A percentile compares a stretch with the other conserved stretches of the same genome.
Conservation (phyloP, 2,329 filamentous ascomycete genomes). For the Penicillium sp. region DNA sequence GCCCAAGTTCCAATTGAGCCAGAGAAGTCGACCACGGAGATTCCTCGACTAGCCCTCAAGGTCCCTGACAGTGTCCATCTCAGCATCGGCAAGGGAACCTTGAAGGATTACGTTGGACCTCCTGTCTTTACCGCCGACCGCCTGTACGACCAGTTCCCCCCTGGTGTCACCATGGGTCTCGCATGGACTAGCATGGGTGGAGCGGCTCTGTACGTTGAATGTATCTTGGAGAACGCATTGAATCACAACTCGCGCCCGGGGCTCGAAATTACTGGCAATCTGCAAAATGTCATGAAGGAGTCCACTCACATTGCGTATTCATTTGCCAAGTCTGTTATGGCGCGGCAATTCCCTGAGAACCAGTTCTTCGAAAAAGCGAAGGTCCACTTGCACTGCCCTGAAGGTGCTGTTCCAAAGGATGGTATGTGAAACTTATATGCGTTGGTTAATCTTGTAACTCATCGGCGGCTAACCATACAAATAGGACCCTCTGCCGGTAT, state of each 20-base stretch:
- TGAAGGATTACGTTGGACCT: constrained; percentile 95
- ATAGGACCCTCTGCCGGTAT: constrained; percentile 79
- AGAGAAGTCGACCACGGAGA: constrained; percentile 47
- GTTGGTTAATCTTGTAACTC: constrained; percentile 1
- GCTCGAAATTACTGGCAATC: constrained; percentile 88
- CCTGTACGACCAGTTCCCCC: constrained; percentile 87
- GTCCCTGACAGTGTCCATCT: constrained; percentile 87
- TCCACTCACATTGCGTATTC: constrained; percentile 93
- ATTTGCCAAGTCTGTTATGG: constrained; percentile 87
- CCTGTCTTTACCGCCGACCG: constrained; percentile 94
- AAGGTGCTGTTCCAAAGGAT: constrained; percentile 94
- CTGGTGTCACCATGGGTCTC: constrained; percentile 95
- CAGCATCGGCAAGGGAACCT: constrained; percentile 78
- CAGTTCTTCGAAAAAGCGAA: constrained; percentile 94
- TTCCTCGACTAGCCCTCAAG: constrained; percentile 70
- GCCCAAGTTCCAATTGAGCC: constrained; percentile 58
- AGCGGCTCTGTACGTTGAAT: constrained; percentile 94
- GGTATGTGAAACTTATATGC: constrained; percentile 44
- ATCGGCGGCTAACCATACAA: constrained; percentile 11
- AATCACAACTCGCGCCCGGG: constrained; percentile 70
- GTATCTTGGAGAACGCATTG: constrained; percentile 83
- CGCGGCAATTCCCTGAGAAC: constrained; percentile 80
- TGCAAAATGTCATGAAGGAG: constrained; percentile 98
- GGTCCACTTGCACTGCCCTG: constrained; percentile 93
- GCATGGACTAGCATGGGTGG: constrained; percentile 98